Conservation (phyloP, 805 yeast genomes). For the Teunomyces atbi region DNA sequence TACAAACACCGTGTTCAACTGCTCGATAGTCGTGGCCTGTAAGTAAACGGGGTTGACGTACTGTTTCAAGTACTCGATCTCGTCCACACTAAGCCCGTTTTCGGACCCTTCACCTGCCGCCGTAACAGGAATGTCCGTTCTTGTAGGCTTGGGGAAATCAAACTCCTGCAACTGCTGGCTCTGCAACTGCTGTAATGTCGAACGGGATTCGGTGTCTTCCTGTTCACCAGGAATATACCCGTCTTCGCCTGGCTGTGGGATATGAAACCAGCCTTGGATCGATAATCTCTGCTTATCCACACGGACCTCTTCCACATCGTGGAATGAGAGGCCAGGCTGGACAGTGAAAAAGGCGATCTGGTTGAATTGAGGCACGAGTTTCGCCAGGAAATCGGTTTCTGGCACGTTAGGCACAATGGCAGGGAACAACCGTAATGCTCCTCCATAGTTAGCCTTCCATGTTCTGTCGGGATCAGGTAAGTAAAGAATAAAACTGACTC, state of each 20-base stretch:
- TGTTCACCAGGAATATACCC: constrained; percentile 85
- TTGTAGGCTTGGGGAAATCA: constrained; percentile 72
- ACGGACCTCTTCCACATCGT: constrained; percentile 95
- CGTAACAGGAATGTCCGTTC: constrained; percentile 41
- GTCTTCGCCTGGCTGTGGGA: constrained; percentile 89
- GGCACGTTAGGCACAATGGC: constrained; percentile 90
- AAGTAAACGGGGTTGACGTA: constrained; percentile 57
- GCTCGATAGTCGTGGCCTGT: constrained; percentile 25
- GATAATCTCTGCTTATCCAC: constrained; percentile 88
- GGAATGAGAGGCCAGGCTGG: constrained; percentile 95
- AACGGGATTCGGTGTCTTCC: constrained; percentile 67
- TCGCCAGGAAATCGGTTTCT: constrained; percentile 63
- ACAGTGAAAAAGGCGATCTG: constrained; percentile 95
- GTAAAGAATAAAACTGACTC: constrained; percentile 89
- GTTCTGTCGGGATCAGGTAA: constrained; percentile 85
- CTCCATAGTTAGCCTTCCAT: constrained; percentile 95
- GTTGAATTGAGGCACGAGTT: constrained; percentile 88
- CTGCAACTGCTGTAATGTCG: constrained; percentile 78
- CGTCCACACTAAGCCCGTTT: constrained; percentile 28
- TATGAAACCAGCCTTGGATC: constrained; percentile 98
- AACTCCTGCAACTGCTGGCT: constrained; percentile 72
- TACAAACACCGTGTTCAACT: constrained; percentile 52
- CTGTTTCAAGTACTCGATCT: constrained; percentile 47
- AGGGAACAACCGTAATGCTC: constrained; percentile 83
- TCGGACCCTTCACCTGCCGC: constrained; percentile 21